These are phyloP conservation scores for Zygoascus sp. DNA, from an alignment of 1,139 yeast genomes.

Conservation along the genomic window DNA sequence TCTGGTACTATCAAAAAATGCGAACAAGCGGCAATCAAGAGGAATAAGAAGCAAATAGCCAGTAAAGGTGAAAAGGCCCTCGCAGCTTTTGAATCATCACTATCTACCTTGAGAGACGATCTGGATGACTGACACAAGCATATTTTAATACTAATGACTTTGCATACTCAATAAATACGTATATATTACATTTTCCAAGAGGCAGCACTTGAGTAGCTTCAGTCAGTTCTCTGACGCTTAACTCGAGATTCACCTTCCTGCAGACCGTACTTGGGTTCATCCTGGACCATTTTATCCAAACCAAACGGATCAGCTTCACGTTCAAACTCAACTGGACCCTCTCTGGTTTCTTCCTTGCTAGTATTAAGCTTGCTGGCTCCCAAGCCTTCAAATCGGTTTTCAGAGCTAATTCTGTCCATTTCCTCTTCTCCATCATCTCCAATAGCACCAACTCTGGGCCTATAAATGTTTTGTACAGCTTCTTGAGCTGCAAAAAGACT, in stretches of 20 bases:
- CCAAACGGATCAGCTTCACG: slow-evolving; percentile 35
- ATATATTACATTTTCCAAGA: not conserved
- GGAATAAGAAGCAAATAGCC: slow-evolving; percentile 32
- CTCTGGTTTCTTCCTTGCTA: slow-evolving; percentile 22
- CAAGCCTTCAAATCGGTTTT: slow-evolving; percentile 37
- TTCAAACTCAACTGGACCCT: slow-evolving; percentile 53
- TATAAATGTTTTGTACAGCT: slow-evolving; percentile 47
- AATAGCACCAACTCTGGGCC: slow-evolving; percentile 34
- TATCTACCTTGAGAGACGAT: slow-evolving; percentile 1
- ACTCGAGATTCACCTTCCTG: slow-evolving; percentile 8
- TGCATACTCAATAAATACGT: slow-evolving; percentile 3
- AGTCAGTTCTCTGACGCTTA: slow-evolving; percentile 2
- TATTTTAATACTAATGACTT: not conserved
- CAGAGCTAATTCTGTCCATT: slow-evolving; percentile 32
- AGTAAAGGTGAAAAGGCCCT: not conserved
- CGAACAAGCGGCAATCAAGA: slow-evolving; percentile 52
- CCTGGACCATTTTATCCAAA: slow-evolving; percentile 25
- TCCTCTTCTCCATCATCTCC: slow-evolving; percentile 28
- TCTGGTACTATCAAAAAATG: slow-evolving; percentile 89
- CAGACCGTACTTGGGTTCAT: slow-evolving; percentile 21
- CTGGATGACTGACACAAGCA: not conserved
- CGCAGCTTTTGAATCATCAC: slow-evolving; percentile 3
- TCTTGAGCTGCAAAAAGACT: slow-evolving; percentile 53
- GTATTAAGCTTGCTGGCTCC: slow-evolving; percentile 21
- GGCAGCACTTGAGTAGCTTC: not conserved